Evolutionary conservation across 352 stramenopile species (phyloP), one percentile per base, ranked within the genome.

Genomic region (Peronosclerospora sorghi): DNA sequence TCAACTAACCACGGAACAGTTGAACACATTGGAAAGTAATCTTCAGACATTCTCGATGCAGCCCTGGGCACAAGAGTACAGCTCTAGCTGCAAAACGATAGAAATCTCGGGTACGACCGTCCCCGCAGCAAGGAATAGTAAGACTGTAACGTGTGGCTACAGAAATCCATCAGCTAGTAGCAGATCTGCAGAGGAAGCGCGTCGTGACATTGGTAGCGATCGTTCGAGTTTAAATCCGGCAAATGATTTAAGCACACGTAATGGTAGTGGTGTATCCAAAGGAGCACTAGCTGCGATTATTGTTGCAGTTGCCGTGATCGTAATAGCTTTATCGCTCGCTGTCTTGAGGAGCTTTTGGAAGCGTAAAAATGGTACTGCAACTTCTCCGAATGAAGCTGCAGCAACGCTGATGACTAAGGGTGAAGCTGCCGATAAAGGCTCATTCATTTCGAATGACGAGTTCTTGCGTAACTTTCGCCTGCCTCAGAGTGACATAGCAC

Each of bases 401-500:
- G 48, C 57, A 30, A 80, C 69, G 18, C 45, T 80, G 9, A 80
- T 80, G 50, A 54, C 47, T 32, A 77, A 80, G 35, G 50, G 40
- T 5, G 65, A 80, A 8, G 56, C 56, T 14, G 62, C 41, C 0
- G 56, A 62, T 13, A 84, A 79, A 36, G 48, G 57, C 4, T 80
- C 65, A 3, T 75, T 87, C 27, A 71, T 84, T 20, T 84, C 75
- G 2, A 82, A 60, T n/a, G 73, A 86, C 45, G 71, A 83, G 34
- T 67, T 72, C 10, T 37, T 86, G 32, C 60, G 65, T 7, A 57
- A 63, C 2, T 65, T 85, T 29, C 57, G 66, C 0, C 36, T 88
- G 7, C 65, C 73, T 40, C 65, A 70, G 27, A 66, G 61, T 24
- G 65, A 79, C n/a, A 60, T 88, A 15, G 51, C 58, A 17, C 44